Percentiles rank a stretch among this genome's conserved stretches.
These are phyloP conservation scores for Panicum miliaceum DNA, from an alignment of 176 grass and related monocot species.

Conservation along the genomic window DNA sequence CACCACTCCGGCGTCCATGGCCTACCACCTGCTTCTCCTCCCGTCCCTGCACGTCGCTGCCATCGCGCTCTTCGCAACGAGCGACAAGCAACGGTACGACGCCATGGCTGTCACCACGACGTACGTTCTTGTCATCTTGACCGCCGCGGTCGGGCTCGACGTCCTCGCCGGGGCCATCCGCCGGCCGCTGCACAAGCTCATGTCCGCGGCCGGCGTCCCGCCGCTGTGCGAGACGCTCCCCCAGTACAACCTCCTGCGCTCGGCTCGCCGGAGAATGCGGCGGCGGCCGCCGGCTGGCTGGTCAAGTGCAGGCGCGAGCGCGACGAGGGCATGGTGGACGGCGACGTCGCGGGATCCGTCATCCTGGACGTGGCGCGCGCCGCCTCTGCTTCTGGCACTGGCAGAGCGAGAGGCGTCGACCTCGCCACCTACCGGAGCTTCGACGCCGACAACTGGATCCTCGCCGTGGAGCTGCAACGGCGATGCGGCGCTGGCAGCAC, in stretches of 20 bases:
- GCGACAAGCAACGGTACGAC: not conserved
- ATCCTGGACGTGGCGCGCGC: not conserved
- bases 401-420: not conserved
- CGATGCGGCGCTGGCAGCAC: not conserved
- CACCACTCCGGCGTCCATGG: not conserved
- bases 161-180: not conserved
- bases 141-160: not conserved
- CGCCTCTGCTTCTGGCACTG: too few relatives aligned
- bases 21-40: not conserved
- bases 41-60: not conserved
- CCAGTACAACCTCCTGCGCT: not conserved
- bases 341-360: not conserved
- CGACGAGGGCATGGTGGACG: not conserved
- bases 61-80: not conserved
- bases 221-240: not conserved
- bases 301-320: not conserved
- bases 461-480: not conserved
- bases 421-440: slow-evolving; percentile 12
- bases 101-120: not conserved
- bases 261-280: not conserved
- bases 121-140: not conserved
- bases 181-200: accelerated
- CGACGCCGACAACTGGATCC: not conserved
- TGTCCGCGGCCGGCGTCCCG: accelerated
- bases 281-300: not conserved